Evolutionary conservation across 768 basidiomycete genomes (phyloP).

Genomic region (Chalciporus sphaerocephalus): DNA sequence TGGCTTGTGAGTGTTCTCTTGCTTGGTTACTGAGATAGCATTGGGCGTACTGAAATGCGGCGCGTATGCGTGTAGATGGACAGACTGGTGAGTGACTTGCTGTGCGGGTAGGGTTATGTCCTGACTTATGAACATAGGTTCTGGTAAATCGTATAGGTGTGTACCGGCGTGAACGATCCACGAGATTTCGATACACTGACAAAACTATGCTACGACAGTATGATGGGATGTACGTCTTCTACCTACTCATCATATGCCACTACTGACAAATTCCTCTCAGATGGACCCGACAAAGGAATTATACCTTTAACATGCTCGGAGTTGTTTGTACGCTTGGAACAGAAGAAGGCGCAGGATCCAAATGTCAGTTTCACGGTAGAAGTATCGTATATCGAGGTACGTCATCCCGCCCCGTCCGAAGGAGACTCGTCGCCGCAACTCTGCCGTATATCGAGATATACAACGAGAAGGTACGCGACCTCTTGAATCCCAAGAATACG

Average conservation of each 20-base stretch:
- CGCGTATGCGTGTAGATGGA: slow-evolving; percentile 44
- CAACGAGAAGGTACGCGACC: slow-evolving; percentile 96
- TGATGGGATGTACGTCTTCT: slow-evolving; percentile 84
- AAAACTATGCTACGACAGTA: slow-evolving; percentile 45
- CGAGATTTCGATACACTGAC: not conserved
- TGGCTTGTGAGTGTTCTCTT: slow-evolving; percentile 77
- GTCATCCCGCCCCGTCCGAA: slow-evolving; percentile 10
- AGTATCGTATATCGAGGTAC: slow-evolving; percentile 95
- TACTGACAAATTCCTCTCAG: slow-evolving; percentile 37
- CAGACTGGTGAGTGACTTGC: slow-evolving; percentile 67
- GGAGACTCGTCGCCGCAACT: not conserved
- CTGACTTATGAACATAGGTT: slow-evolving; percentile 46
- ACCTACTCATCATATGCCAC: slow-evolving; percentile 1
- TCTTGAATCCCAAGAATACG: slow-evolving; percentile 95
- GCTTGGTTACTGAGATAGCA: not conserved
- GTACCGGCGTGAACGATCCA: slow-evolving; percentile 24
- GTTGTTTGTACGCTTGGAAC: slow-evolving; percentile 77
- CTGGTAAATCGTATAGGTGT: slow-evolving; percentile 89
- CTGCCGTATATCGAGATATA: slow-evolving; percentile 61
- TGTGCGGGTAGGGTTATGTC: not conserved
- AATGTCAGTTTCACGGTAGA: slow-evolving; percentile 86
- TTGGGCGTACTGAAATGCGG: not conserved
- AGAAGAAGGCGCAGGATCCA: slow-evolving; percentile 57
- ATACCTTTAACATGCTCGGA: slow-evolving; percentile 94
- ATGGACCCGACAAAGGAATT: slow-evolving; percentile 94